These are phyloP conservation scores for Solanum piurae DNA, from an alignment of 257 asterid genomes.

Conservation along the genomic window DNA sequence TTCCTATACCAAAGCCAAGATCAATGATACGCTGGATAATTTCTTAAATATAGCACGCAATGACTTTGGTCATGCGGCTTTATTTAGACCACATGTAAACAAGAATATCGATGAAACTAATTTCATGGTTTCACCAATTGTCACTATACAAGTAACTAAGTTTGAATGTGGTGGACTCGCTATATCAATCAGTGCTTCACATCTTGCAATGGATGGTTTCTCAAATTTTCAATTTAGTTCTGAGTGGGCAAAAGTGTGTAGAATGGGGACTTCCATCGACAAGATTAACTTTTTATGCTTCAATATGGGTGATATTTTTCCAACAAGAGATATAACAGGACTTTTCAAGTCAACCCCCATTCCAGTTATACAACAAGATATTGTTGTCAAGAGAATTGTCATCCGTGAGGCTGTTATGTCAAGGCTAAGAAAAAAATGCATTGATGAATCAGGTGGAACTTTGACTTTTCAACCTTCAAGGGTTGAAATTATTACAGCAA, in stretches of 20 bases:
- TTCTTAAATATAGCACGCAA: too few relatives aligned
- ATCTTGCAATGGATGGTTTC: background rate
- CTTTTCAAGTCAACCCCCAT: background rate
- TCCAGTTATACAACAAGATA: background rate
- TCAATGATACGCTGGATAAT: too few relatives aligned
- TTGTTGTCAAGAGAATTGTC: background rate
- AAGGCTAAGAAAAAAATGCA: background rate
- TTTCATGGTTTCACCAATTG: background rate
- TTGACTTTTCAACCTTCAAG: background rate
- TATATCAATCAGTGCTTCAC: background rate
- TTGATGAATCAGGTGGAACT: background rate
- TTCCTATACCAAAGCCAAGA: too few relatives aligned
- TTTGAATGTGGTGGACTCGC: slow-evolving; percentile 1
- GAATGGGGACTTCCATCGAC: too few relatives aligned
- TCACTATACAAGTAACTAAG: background rate
- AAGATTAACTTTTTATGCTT: too few relatives aligned
- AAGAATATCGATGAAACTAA: background rate
- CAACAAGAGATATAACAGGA: background rate
- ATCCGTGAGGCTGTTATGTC: background rate
- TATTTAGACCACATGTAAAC: background rate
- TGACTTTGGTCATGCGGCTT: too few relatives aligned
- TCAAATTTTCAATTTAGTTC: background rate
- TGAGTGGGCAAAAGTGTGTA: too few relatives aligned
- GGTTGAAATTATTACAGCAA: background rate
- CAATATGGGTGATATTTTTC: too few relatives aligned